These are phyloP conservation scores for Xylaria palmicola DNA, from an alignment of 495 filamentous ascomycete species.

Conservation along the genomic window DNA sequence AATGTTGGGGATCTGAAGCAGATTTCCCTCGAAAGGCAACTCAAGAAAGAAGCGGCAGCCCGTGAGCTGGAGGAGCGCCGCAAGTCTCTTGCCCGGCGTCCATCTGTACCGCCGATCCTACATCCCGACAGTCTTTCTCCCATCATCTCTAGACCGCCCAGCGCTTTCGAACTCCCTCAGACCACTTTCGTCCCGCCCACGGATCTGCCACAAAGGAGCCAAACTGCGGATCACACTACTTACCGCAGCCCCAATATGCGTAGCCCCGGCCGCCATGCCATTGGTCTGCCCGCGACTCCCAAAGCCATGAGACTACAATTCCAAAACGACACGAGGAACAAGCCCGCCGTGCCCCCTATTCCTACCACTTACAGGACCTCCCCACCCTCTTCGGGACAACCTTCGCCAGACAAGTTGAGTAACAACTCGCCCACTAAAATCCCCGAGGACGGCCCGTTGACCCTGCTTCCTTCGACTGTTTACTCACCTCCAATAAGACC, in stretches of 20 bases:
- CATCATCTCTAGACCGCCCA: constrained; percentile 28
- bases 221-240: constrained; percentile 42
- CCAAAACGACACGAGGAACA: constrained; percentile 54
- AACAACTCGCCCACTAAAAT: constrained; percentile 25
- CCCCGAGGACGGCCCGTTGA: constrained; percentile 26
- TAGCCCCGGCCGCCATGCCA: constrained; percentile 47
- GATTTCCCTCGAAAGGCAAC: constrained; percentile 52
- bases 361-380: constrained; percentile 51
- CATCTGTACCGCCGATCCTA: constrained; percentile 74
- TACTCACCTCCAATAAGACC: constrained; percentile 59
- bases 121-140: constrained; percentile 66
- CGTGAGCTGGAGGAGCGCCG: constrained; percentile 85
- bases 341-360: constrained; percentile 66
- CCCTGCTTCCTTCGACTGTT: constrained; percentile 59
- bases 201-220: constrained; percentile 44
- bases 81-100: constrained; percentile 74
- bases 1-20: constrained; percentile 39
- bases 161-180: constrained; percentile 46
- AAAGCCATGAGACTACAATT: constrained; percentile 81
- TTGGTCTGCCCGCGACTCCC: constrained; percentile 81
- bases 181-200: constrained; percentile 39
- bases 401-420: constrained; percentile 28
- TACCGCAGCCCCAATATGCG: constrained; percentile 41
- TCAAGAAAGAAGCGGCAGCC: constrained; percentile 75
- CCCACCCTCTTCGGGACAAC: constrained; percentile 26